Evolutionary conservation across 495 filamentous ascomycete genomes (phyloP), one percentile per base, ranked within the genome.

Genomic region (Tuber borchii): DNA sequence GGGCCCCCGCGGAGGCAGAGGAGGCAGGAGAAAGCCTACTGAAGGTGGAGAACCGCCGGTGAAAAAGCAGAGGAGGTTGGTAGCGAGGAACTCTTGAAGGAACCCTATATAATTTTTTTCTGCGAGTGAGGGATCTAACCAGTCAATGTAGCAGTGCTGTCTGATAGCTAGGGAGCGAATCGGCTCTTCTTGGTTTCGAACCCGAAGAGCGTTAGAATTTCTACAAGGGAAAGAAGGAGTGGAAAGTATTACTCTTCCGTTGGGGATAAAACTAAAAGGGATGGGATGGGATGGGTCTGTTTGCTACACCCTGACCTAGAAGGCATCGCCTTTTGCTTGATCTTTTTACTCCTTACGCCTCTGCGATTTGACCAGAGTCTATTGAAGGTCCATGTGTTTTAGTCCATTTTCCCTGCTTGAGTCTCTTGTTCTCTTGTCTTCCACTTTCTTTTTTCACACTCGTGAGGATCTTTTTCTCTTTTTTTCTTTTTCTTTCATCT

Each of bases 61-160:
- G 40, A 82, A 82, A 34, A 82, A 80, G 72, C 81, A 82, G 80
- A 82, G 81, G 76, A 82, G 81, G 81, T 82, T 82, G 77, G 80
- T 79, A 65, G 74, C 78, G 74, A 79, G 78, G 77, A 79, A 79
- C 70, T 73, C 78, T 79, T 79, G 76, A 79, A 65, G 56, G 56
- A 34, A 65, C 56, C 56, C 56, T 16, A 65, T 34, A 34, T 31
- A 17, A 31, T 17, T 34, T 65, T 65, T 65, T 65, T 65, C 56
- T 31, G 56, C 56, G 26, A 61, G 56, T 65, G 26, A 34, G 56
- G 14, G 56, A 65, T 31, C 56, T 65, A 65, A 65, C 56, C 26
- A 34, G 26, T 65, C 56, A 34, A 65, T 34, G 56, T n/a, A 65
- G 3, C 31, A 65, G 56, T 65, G 26, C 34, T 65, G 31, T 65